phyloP scores from a whole-genome alignment of 2,329 filamentous ascomycete species.

The Ophiostoma novo-ulmi region DNA sequence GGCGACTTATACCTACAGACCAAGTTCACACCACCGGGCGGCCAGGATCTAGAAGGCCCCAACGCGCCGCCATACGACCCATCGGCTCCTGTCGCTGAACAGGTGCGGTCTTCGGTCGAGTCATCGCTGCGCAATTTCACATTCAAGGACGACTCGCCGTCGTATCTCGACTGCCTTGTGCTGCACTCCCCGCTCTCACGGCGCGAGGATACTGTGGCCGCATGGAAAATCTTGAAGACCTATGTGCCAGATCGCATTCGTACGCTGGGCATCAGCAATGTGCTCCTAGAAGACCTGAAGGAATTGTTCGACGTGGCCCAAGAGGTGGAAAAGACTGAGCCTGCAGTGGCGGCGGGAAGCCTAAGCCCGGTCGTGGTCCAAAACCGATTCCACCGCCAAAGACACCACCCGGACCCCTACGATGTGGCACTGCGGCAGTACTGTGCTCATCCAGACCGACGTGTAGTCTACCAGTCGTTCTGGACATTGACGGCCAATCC shows the following conservation, averaged over 20 bases:
- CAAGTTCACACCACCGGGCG: constrained; percentile 66
- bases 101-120: constrained; percentile 62
- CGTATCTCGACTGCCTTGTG: constrained; percentile 68
- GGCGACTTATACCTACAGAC: constrained; percentile 69
- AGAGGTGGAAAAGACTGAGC: constrained; percentile 8
- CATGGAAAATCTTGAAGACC: constrained; percentile 60
- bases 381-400: constrained; percentile 62
- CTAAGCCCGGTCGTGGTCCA: constrained; percentile 58
- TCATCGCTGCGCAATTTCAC: constrained; percentile 62
- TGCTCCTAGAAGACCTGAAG: constrained; percentile 52
- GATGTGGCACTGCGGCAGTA: constrained; percentile 55
- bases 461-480: constrained; percentile 49
- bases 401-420: constrained; percentile 43
- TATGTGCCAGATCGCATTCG: constrained; percentile 62
- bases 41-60: constrained; percentile 49
- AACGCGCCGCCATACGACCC: constrained; percentile 59
- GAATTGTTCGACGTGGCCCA: constrained; percentile 40
- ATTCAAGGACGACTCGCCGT: constrained; percentile 19
- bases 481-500: constrained; percentile 50
- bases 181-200: constrained; percentile 56
- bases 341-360: not conserved
- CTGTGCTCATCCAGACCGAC: constrained; percentile 35
- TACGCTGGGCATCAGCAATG: constrained; percentile 70
- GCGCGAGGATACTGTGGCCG: constrained; percentile 50
- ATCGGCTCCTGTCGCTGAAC: constrained; percentile 52